Percentiles rank a stretch among this genome's conserved stretches.
phyloP scores from a whole-genome alignment of 108 stramenopile species.

The Stephanodiscus minutulus region DNA sequence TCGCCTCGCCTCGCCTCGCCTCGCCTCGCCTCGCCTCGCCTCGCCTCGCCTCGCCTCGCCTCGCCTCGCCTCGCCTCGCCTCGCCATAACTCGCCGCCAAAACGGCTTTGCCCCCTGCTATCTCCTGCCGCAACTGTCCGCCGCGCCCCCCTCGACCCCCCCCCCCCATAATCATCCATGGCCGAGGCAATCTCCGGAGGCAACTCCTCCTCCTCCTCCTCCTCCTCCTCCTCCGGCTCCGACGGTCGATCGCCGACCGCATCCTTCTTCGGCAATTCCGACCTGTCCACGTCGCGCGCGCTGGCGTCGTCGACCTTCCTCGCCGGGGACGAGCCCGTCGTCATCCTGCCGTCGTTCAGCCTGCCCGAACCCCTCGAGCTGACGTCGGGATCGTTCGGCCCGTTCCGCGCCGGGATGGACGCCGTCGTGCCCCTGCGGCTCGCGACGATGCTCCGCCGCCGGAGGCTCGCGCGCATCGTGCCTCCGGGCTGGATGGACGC shows the following conservation, averaged over 20 bases:
- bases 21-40: too few species aligned
- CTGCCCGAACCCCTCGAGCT: conserved; percentile 46
- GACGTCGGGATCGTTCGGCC: conserved; percentile 51
- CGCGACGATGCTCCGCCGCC: conserved; percentile 60
- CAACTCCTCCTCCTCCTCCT: too few species aligned
- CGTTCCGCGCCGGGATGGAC: conserved; percentile 78
- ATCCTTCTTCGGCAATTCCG: conserved; percentile 29
- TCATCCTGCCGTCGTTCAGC: conserved; percentile 66
- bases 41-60: too few species aligned
- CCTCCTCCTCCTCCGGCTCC: neutral
- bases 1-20: too few species aligned
- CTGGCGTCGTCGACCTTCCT: conserved; percentile 50
- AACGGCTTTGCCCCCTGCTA: too few species aligned
- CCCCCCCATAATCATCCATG: neutral
- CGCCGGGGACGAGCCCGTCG: conserved; percentile 57
- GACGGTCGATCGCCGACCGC: neutral
- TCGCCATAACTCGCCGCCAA: too few species aligned
- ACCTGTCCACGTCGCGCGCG: conserved; percentile 19
- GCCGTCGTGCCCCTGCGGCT: conserved; percentile 77
- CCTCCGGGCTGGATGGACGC: conserved; percentile 61
- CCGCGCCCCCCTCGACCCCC: neutral
- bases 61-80: too few species aligned
- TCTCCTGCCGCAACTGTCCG: too few species aligned
- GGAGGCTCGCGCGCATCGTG: conserved; percentile 61
- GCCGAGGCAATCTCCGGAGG: neutral